A percentile compares a stretch with the other conserved stretches of the same genome.
Evolutionary conservation across 768 basidiomycete species (phyloP).

Genomic region (Tremella mesenterica): DNA sequence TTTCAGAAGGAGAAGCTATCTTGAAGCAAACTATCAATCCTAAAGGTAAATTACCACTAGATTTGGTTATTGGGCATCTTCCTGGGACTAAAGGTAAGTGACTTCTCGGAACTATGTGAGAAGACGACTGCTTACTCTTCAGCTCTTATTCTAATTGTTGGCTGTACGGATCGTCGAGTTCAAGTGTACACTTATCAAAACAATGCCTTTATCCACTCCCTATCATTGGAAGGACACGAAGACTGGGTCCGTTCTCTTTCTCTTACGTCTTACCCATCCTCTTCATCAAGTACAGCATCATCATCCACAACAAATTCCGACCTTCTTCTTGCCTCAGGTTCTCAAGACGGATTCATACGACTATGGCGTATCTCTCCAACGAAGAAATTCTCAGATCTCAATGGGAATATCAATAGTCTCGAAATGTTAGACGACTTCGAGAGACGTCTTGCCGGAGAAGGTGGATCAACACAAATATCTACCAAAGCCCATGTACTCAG

Average conservation of each 20-base stretch:
- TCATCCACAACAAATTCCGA: conserved; percentile 45
- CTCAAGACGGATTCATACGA: conserved; percentile 88
- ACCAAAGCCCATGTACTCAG: conserved; percentile 74
- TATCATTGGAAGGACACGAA: conserved; percentile 63
- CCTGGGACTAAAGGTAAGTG: conserved; percentile 60
- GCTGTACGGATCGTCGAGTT: conserved; percentile 69
- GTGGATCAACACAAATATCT: conserved; percentile 77
- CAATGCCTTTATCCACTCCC: conserved; percentile 26
- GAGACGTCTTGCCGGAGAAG: conserved; percentile 57
- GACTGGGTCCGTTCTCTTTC: conserved; percentile 86
- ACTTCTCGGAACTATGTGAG: neutral
- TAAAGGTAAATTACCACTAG: conserved; percentile 64
- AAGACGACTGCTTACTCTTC: conserved; percentile 33
- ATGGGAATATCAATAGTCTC: conserved; percentile 49
- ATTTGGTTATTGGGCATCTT: conserved; percentile 57
- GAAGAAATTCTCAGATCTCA: conserved; percentile 14
- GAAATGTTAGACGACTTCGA: conserved; percentile 84
- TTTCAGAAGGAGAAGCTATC: conserved; percentile 34
- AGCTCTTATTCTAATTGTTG: conserved; percentile 63
- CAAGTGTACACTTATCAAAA: conserved; percentile 68
- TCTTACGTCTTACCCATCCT: conserved; percentile 48
- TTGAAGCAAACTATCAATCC: conserved; percentile 56
- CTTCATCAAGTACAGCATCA: conserved; percentile 6
- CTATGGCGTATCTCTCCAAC: conserved; percentile 70
- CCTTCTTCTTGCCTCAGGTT: conserved; percentile 79